Evolutionary conservation across 331 rosid genomes (phyloP).

Genomic region (Cydonia oblonga): DNA sequence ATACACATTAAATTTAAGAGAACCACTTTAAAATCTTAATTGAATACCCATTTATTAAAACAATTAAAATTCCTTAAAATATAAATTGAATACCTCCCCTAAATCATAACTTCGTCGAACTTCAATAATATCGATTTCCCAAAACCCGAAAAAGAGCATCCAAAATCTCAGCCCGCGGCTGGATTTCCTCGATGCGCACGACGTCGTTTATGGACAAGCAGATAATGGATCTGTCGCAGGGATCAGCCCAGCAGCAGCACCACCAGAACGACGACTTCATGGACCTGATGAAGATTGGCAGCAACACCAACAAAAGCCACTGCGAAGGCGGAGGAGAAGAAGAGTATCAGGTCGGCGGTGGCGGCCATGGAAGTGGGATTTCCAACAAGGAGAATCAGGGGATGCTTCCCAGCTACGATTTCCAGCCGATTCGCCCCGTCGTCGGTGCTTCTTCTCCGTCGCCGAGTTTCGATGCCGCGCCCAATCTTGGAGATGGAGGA

Average conservation of each 20-base stretch:
- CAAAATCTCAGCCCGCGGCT: not conserved
- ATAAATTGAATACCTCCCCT: too few relatives aligned
- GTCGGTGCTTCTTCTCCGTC: slow-evolving; percentile 24
- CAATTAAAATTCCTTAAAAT: too few relatives aligned
- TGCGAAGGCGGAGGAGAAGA: slow-evolving; percentile 18
- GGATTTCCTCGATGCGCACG: slow-evolving; percentile 49
- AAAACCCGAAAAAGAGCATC: not conserved
- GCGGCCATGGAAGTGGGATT: slow-evolving; percentile 23
- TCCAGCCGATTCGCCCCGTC: slow-evolving; percentile 64
- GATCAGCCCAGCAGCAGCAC: slow-evolving; percentile 25
- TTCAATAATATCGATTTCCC: not conserved
- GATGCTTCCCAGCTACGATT: slow-evolving; percentile 72
- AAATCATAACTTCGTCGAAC: too few relatives aligned
- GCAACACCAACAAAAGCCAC: not conserved
- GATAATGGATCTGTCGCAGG: slow-evolving; percentile 72
- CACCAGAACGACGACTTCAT: slow-evolving; percentile 36
- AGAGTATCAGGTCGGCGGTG: slow-evolving; percentile 13
- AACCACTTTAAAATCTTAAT: too few relatives aligned
- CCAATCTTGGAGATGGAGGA: slow-evolving; percentile 18
- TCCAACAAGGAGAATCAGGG: slow-evolving; percentile 26
- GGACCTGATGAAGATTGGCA: slow-evolving; percentile 20
- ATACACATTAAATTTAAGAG: too few relatives aligned
- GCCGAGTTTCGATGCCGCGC: slow-evolving; percentile 32
- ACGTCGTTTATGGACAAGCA: slow-evolving; percentile 82
- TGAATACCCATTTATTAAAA: too few relatives aligned